phyloP scores from a whole-genome alignment of 164 flowering plant species.

The Paratinospora sagittata region DNA sequence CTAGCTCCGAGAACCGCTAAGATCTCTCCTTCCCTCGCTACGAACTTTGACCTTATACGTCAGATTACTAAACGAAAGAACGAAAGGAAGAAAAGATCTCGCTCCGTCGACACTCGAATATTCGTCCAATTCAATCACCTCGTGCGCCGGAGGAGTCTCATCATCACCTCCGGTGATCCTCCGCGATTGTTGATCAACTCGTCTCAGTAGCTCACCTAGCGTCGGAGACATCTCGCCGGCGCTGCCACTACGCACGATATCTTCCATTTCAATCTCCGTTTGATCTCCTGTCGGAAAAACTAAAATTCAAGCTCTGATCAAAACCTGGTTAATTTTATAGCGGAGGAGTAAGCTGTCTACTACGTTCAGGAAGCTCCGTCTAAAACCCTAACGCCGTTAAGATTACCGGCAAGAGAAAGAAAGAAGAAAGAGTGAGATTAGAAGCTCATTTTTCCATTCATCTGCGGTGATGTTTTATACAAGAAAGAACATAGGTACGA shows the following conservation, averaged over 20 bases:
- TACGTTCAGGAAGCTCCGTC: too few species aligned
- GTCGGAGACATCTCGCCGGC: slow-evolving; percentile 15
- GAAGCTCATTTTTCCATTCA: too few species aligned
- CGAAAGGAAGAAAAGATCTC: slow-evolving; percentile 39
- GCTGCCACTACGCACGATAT: neutral
- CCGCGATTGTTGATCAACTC: slow-evolving; percentile 18
- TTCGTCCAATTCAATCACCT: slow-evolving; percentile 30
- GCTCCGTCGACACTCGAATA: slow-evolving; percentile 11
- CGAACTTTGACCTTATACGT: slow-evolving; percentile 51
- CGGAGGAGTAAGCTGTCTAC: neutral
- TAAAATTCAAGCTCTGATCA: neutral
- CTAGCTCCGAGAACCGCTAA: slow-evolving; percentile 50
- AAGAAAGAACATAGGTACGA: too few species aligned
- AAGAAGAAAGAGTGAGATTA: too few species aligned
- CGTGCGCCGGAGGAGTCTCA: slow-evolving; percentile 61
- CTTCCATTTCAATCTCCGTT: neutral
- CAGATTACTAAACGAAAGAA: slow-evolving; percentile 49
- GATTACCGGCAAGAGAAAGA: too few species aligned
- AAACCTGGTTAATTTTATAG: neutral
- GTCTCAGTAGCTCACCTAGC: slow-evolving; percentile 25
- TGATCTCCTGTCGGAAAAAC: neutral
- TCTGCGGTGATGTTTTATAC: too few species aligned
- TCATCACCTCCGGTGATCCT: slow-evolving; percentile 39
- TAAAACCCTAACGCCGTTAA: too few species aligned
- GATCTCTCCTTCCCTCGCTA: slow-evolving; percentile 45